Percentiles rank a stretch among this genome's conserved stretches.
phyloP scores from a whole-genome alignment of 495 filamentous ascomycete genomes.

The Hypoxylon fragiforme region DNA sequence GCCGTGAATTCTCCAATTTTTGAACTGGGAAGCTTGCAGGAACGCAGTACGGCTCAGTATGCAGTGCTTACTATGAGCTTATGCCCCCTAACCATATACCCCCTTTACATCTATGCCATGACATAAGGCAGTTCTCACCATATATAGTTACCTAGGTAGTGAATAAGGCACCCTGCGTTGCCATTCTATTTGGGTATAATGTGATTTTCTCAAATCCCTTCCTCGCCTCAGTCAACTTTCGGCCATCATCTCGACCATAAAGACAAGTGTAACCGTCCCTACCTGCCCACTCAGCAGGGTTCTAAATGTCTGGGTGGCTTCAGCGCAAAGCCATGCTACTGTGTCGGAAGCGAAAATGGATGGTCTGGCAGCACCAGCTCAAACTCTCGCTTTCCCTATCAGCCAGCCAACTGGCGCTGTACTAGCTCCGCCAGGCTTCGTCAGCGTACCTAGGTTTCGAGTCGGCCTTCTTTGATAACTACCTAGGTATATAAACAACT shows the following conservation, averaged over 20 bases:
- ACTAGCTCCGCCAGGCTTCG: not conserved
- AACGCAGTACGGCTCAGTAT: too few relatives aligned
- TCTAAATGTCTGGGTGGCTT: not conserved
- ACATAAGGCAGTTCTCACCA: too few relatives aligned
- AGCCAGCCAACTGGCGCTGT: not conserved
- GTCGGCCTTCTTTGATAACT: slow-evolving; percentile 1
- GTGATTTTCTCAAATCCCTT: too few relatives aligned
- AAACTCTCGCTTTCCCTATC: not conserved
- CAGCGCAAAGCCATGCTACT: not conserved
- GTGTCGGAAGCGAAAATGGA: not conserved
- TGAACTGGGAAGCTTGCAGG: too few relatives aligned
- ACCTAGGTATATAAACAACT: not conserved
- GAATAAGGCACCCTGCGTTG: too few relatives aligned
- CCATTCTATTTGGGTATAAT: too few relatives aligned
- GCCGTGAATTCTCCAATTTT: too few relatives aligned
- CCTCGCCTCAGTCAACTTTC: too few relatives aligned
- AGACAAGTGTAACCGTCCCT: not conserved
- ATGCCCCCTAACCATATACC: too few relatives aligned
- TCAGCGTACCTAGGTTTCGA: not conserved
- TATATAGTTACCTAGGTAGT: too few relatives aligned
- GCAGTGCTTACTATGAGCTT: too few relatives aligned
- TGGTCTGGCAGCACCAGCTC: not conserved
- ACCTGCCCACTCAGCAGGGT: not conserved
- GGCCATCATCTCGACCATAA: not conserved
- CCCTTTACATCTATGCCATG: too few relatives aligned